Evolutionary conservation across 805 yeast genomes (phyloP).

Genomic region (Sporopachydermia lactativora): DNA sequence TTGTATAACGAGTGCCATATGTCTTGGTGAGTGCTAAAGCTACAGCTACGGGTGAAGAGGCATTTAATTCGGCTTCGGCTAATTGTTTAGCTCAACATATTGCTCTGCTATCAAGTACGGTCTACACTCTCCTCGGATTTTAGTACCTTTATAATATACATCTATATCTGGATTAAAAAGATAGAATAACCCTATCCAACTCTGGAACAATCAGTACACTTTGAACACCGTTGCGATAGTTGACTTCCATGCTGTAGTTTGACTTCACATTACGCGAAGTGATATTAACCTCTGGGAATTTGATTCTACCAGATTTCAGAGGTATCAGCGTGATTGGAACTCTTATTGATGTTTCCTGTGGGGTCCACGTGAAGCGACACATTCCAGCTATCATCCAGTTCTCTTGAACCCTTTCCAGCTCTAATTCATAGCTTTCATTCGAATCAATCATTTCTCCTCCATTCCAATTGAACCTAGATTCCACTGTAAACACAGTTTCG

Average conservation of each 20-base stretch:
- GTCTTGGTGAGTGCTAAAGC: too few species aligned
- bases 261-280: slow-evolving; percentile 16
- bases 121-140: too few species aligned
- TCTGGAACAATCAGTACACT: slow-evolving; percentile 61
- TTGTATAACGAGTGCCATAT: too few species aligned
- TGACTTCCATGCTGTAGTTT: slow-evolving; percentile 36
- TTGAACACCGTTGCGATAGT: slow-evolving; percentile 54
- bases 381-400: slow-evolving; percentile 75
- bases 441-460: slow-evolving; percentile 6
- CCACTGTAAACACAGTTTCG: slow-evolving; percentile 26
- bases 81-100: too few species aligned
- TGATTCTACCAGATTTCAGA: slow-evolving; percentile 56
- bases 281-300: slow-evolving; percentile 49
- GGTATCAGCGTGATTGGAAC: slow-evolving; percentile 48
- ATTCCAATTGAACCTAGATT: slow-evolving; percentile 33
- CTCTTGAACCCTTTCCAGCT: slow-evolving; percentile 39
- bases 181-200: slow-evolving; percentile 42
- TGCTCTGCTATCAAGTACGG: too few species aligned
- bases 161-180: slow-evolving; percentile 26
- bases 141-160: too few species aligned
- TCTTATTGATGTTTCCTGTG: background rate
- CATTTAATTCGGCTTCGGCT: too few species aligned
- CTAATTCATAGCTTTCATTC: slow-evolving; percentile 27
- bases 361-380: slow-evolving; percentile 29
- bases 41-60: too few species aligned